A percentile compares a stretch with the other conserved stretches of the same genome.
phyloP scores from a whole-genome alignment of 371 early-diverging fungal species.

The Mortierella sp. region DNA sequence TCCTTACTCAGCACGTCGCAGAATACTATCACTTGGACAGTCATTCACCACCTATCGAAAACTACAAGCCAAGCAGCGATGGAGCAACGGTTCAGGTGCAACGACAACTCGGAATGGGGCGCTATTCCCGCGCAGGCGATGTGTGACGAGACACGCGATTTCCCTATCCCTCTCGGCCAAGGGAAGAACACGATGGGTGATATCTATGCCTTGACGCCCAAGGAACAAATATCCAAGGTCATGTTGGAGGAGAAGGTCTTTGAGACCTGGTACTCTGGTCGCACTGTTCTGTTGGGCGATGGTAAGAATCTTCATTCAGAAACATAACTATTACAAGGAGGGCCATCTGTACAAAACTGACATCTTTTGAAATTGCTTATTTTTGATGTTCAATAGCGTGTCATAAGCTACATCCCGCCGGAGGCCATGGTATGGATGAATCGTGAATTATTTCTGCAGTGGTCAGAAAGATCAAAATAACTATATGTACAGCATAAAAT shows the following conservation, averaged over 20 bases:
- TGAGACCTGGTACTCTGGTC: constrained; percentile 3
- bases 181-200: neutral
- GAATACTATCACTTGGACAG: neutral
- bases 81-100: neutral
- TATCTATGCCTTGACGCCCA: neutral
- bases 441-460: too few relatives aligned
- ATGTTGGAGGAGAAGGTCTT: constrained; percentile 12
- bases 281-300: constrained; percentile 15
- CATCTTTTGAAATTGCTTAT: neutral
- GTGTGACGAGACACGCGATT: neutral
- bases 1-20: neutral
- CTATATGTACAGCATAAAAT: too few relatives aligned
- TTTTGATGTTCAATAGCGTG: neutral
- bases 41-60: neutral
- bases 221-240: neutral
- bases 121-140: neutral
- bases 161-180: neutral
- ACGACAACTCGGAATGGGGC: neutral
- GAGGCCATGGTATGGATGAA: neutral
- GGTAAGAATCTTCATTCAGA: too few relatives aligned
- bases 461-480: too few relatives aligned
- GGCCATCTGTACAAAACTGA: too few relatives aligned
- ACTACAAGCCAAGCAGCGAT: neutral
- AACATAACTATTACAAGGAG: too few relatives aligned
- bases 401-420: neutral